phyloP scores from a whole-genome alignment of 192 early-diverging fungal genomes.

The Allomyces macrogynus region DNA sequence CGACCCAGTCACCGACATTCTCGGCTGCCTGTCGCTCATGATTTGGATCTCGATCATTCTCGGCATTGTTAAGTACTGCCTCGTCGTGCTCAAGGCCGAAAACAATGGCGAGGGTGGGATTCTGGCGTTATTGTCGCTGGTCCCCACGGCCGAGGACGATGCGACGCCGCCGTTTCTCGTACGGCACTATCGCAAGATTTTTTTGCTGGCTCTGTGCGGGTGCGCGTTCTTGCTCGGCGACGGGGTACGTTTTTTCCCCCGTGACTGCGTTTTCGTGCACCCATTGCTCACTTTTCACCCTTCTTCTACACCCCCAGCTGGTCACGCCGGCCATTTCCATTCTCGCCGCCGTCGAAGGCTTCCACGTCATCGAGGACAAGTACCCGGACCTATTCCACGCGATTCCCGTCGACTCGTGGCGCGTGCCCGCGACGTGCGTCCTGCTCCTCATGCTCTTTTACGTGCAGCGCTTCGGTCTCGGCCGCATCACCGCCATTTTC shows the following conservation, averaged over 20 bases:
- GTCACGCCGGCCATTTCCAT: not conserved
- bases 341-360: not conserved
- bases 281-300: no score
- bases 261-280: no score
- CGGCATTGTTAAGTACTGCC: not conserved
- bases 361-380: not conserved
- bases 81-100: not conserved
- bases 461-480: not conserved
- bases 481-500: not conserved
- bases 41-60: not conserved
- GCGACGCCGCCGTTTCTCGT: not conserved
- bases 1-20: not conserved
- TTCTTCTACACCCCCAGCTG: not conserved
- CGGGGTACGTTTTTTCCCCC: not conserved
- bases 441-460: not conserved
- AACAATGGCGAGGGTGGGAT: not conserved
- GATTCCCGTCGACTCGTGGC: not conserved
- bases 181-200: not conserved
- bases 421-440: not conserved
- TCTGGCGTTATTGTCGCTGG: not conserved
- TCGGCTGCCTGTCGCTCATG: not conserved
- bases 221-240: not conserved
- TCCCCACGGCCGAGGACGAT: not conserved
- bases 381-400: not conserved
- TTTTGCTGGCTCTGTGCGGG: not conserved